A percentile compares a stretch with the other conserved stretches of the same genome.
phyloP scores from a whole-genome alignment of 2,329 filamentous ascomycete genomes.

The Amphichorda felina region DNA sequence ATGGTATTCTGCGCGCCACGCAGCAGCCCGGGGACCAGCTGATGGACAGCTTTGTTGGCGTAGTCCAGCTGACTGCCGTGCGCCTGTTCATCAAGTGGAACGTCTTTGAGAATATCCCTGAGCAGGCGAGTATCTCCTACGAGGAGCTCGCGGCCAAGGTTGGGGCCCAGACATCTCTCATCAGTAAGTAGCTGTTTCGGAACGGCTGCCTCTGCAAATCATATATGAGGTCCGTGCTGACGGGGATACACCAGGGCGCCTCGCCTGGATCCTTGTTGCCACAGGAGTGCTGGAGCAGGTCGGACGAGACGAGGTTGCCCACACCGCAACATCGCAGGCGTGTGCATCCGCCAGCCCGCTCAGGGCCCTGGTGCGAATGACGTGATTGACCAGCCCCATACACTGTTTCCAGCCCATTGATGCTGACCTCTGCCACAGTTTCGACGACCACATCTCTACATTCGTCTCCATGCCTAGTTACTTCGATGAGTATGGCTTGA shows the following conservation, averaged over 20 bases:
- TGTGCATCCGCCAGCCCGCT: too few species aligned
- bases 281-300: slow-evolving; percentile 4
- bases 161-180: slow-evolving; percentile 13
- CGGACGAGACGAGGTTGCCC: background rate
- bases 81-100: slow-evolving; percentile 18
- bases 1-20: too few species aligned
- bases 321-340: too few species aligned
- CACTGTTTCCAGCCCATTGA: too few species aligned
- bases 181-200: slow-evolving; percentile 8
- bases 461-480: slow-evolving; percentile 15
- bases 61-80: slow-evolving; percentile 7
- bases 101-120: slow-evolving; percentile 17
- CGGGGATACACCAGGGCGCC: slow-evolving; percentile 4
- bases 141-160: slow-evolving; percentile 14
- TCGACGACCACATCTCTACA: slow-evolving; percentile 11
- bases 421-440: slow-evolving; percentile 7
- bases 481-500: slow-evolving; percentile 16
- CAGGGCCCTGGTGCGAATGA: too few species aligned
- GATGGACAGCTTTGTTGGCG: too few species aligned
- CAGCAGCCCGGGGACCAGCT: too few species aligned
- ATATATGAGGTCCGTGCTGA: too few species aligned
- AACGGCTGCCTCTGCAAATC: too few species aligned
- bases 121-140: slow-evolving; percentile 12
- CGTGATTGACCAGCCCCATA: too few species aligned
- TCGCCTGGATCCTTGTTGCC: slow-evolving; percentile 3